Evolutionary conservation across 352 stramenopile species (phyloP), one percentile per base, ranked within the genome.

Genomic region (Globisporangium okanoganense): DNA sequence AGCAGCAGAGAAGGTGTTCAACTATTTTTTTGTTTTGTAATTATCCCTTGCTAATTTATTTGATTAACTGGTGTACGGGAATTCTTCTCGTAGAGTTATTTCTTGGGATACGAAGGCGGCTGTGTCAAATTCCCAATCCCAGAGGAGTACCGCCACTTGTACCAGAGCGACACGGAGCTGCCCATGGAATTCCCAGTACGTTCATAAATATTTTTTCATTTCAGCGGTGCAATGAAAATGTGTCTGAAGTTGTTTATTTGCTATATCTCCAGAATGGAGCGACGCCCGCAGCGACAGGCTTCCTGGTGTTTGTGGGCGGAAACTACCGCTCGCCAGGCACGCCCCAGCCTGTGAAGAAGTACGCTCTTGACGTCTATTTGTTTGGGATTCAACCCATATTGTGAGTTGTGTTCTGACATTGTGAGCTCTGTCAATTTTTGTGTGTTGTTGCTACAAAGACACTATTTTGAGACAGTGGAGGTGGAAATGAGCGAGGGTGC

Each of bases 71-170:
- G 16, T 7, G 43, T 18, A n/a, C 13, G 18, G 36, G 3, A 2
- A 43, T 43, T 2, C n/a, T 12, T 43, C 3, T 27, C 27, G 8
- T 25, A 94, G 85, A 87, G 54, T n/a, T 95, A 95, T 49, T 71
- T 73, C 2, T 71, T 95, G 47, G 66, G 75, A 3, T 95, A 95
- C 55, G 65, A 88, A 63, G 86, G 86, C 25, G 78, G 78, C 0
- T 87, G 73, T 45, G 64, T 95, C 53, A 85, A 72, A 31, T 95
- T 95, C 59, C 82, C 86, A 6, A 93, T 95, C 54, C 86, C 86
- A 51, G 58, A 67, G 2, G 73, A 92, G 61, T 92, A 92, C 57
- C 69, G 65, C 13, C 65, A 90, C 44, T 55, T 93, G 55, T 95
- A 95, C 61, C 62, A 84, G 55, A 84, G 87, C 49, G 80, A 87